Percentiles rank a stretch among this genome's conserved stretches.
Evolutionary conservation across 2,329 filamentous ascomycete species (phyloP).

Genomic region (Sporothrix euskadiensis): DNA sequence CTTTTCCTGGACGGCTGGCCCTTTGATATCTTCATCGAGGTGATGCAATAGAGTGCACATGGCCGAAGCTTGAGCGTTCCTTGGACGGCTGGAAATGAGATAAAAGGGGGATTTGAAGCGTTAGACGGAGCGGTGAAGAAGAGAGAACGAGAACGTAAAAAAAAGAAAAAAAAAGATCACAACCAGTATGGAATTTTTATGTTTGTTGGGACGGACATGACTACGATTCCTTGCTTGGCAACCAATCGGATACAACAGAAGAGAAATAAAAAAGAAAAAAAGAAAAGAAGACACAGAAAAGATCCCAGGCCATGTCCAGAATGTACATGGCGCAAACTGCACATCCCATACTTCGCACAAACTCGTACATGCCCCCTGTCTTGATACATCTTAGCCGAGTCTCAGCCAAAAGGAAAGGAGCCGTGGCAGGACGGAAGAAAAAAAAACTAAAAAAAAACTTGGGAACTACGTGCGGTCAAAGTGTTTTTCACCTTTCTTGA

Average conservation of each 20-base stretch:
- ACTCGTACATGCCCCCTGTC: neutral
- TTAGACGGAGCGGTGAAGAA: neutral
- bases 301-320: neutral
- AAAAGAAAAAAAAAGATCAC: neutral
- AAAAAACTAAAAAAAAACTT: too few relatives aligned
- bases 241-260: constrained; percentile 2
- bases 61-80: constrained; percentile 8
- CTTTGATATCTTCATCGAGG: neutral
- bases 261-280: neutral
- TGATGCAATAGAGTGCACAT: constrained; percentile 20
- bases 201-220: neutral
- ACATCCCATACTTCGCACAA: neutral
- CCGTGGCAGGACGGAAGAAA: neutral
- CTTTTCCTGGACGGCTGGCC: neutral
- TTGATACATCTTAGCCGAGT: neutral
- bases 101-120: neutral
- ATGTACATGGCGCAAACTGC: neutral
- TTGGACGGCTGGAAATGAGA: constrained; percentile 2
- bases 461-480: neutral
- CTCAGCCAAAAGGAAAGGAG: constrained; percentile 1
- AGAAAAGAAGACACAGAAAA: neutral
- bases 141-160: neutral
- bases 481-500: neutral
- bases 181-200: neutral
- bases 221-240: neutral